These are phyloP conservation scores for Phytophthora constricta DNA, from an alignment of 352 stramenopile species.

Conservation along the genomic window DNA sequence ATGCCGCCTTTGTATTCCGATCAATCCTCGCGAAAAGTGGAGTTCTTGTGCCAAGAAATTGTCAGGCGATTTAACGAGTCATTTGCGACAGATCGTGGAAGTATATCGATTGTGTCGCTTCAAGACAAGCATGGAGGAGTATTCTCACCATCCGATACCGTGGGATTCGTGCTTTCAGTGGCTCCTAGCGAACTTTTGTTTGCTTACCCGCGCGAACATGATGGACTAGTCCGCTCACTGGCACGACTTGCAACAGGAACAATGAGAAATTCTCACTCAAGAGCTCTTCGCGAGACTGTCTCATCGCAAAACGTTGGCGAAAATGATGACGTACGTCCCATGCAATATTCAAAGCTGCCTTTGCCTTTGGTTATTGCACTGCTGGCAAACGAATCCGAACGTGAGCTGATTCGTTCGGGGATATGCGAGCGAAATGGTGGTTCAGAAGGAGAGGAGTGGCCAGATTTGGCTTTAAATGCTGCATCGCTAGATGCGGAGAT, in stretches of 20 bases:
- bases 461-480: constrained; percentile 65
- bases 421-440: constrained; percentile 34
- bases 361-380: constrained; percentile 63
- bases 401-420: constrained; percentile 50
- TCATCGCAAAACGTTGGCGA: background rate
- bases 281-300: background rate
- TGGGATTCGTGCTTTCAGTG: constrained; percentile 39
- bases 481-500: constrained; percentile 51
- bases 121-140: constrained; percentile 65
- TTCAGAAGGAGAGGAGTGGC: constrained; percentile 47
- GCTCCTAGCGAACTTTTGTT: constrained; percentile 34
- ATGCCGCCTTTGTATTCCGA: constrained; percentile 59
- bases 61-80: constrained; percentile 70
- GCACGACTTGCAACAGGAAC: constrained; percentile 21
- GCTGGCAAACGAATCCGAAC: constrained; percentile 71
- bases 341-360: constrained; percentile 57
- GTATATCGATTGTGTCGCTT: constrained; percentile 50
- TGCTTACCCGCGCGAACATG: constrained; percentile 28
- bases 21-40: constrained; percentile 57
- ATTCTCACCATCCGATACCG: constrained; percentile 54
- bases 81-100: constrained; percentile 36
- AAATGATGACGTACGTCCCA: constrained; percentile 20
- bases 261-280: background rate
- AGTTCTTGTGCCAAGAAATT: constrained; percentile 57
- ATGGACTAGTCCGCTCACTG: constrained; percentile 26